phyloP scores from a whole-genome alignment of 192 early-diverging fungal genomes.

The Mortierella alpina region DNA sequence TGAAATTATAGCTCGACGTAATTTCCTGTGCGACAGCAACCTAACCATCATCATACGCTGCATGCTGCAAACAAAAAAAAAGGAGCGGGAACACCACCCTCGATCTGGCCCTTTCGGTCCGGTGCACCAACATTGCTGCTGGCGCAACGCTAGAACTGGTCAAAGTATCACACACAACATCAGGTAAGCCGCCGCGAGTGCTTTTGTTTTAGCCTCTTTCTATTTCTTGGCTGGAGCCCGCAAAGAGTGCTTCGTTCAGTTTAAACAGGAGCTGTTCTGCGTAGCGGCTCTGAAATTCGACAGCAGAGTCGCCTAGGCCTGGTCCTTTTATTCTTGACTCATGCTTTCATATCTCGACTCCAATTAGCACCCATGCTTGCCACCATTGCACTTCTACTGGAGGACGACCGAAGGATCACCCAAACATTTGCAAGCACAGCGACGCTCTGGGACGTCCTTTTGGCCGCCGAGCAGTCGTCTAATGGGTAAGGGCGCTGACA shows the following conservation, averaged over 20 bases:
- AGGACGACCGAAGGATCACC: constrained; percentile 70
- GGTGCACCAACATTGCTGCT: constrained; percentile 79
- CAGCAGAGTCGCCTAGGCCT: too few species aligned
- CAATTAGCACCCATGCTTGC: neutral
- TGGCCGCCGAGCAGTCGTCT: constrained; percentile 60
- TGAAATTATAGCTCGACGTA: neutral
- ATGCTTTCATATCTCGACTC: neutral
- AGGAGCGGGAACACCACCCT: constrained; percentile 56
- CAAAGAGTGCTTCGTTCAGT: too few species aligned
- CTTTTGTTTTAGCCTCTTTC: neutral
- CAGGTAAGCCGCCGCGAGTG: neutral
- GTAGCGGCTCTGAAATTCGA: too few species aligned
- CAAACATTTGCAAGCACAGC: constrained; percentile 60
- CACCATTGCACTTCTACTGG: constrained; percentile 66
- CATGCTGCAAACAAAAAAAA: neutral
- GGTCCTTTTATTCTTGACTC: neutral
- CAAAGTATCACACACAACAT: neutral
- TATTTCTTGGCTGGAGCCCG: neutral
- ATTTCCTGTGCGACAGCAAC: neutral
- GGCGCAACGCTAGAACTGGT: constrained; percentile 75
- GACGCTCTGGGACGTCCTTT: constrained; percentile 75
- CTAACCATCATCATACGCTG: neutral
- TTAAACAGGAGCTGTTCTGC: too few species aligned
- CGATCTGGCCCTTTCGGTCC: constrained; percentile 75
- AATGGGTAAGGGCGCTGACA: constrained; percentile 43